phyloP scores from a whole-genome alignment of 352 stramenopile genomes.

The Phytophthora hibernalis region DNA sequence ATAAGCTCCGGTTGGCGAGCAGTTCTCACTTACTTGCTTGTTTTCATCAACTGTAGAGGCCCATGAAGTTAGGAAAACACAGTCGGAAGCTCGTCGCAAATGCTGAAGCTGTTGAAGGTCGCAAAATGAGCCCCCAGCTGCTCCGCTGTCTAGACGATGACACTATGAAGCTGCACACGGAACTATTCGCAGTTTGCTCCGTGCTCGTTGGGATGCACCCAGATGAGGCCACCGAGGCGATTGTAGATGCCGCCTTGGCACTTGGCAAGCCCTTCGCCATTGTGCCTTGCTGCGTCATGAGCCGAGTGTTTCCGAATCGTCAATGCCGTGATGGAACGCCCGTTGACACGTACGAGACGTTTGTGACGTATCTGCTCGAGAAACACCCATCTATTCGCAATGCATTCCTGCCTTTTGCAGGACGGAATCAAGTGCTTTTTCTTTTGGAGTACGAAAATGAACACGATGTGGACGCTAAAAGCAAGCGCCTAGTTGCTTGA shows the following conservation, averaged over 20 bases:
- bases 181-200: slow-evolving; percentile 83
- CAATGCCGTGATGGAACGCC: slow-evolving; percentile 57
- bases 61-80: slow-evolving; percentile 81
- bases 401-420: slow-evolving; percentile 80
- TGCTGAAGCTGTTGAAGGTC: slow-evolving; percentile 30
- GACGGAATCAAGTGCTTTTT: slow-evolving; percentile 88
- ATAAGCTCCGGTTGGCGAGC: background rate
- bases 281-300: slow-evolving; percentile 97
- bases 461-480: slow-evolving; percentile 1
- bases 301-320: slow-evolving; percentile 89
- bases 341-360: slow-evolving; percentile 84
- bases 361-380: slow-evolving; percentile 83
- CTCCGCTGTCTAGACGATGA: slow-evolving; percentile 66
- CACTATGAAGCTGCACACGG: slow-evolving; percentile 49
- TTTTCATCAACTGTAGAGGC: slow-evolving; percentile 44
- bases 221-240: slow-evolving; percentile 96
- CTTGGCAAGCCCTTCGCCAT: slow-evolving; percentile 94
- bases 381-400: slow-evolving; percentile 76
- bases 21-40: background rate
- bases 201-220: slow-evolving; percentile 95
- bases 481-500: slow-evolving; percentile 5
- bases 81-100: slow-evolving; percentile 74
- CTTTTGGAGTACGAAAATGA: slow-evolving; percentile 62
- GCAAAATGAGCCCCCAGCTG: slow-evolving; percentile 62
- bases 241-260: slow-evolving; percentile 92